Evolutionary conservation across 331 rosid species (phyloP), one percentile per base, ranked within the genome.

Genomic region (Spiraea crenata): DNA sequence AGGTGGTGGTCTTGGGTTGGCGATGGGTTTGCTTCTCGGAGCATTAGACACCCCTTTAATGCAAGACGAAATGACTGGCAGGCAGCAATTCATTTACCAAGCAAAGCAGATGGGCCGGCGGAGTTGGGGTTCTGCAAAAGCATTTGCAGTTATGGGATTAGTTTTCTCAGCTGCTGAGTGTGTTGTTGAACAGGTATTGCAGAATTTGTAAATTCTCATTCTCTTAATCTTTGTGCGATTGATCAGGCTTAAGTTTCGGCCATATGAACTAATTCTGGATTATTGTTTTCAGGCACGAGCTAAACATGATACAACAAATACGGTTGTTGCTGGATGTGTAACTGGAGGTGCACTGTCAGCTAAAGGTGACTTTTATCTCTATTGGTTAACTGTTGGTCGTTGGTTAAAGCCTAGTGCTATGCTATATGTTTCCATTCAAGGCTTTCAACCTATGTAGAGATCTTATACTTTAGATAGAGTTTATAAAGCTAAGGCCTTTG

Each of bases 31-130:
- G 81, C 88, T 93, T 88, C 81, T 93, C 9, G 99, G 91, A 45
- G 82, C 96, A 5, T 59, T 89, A 71, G 99, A 93, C 78, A 93
- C 71, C 67, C 96, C 97, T 61, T 1, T 91, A 48, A 75, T 82
- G 89, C 91, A 87, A 70, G 90, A 87, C 1, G 85, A 89, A 81
- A 91, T 93, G 97, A 82, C 88, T 66, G 89, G 85, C 67, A 89
- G 45, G 61, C 91, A 93, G 74, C 91, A 91, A 70, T 19, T 93
- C 61, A 63, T 91, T 49, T 89, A 73, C 72, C 88, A 85, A 78
- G 97, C 95, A 41, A 93, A 90, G 84, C 97, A 89, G 75, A 93
- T 93, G 97, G 99, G 96, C 40, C 85, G 79, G 42, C 84, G 97
- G 85, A 87, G 97, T 80, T 91, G 80, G 97, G 79, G 95, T 78